phyloP scores from a whole-genome alignment of 2,329 filamentous ascomycete species.

The Phialocephala sp. region DNA sequence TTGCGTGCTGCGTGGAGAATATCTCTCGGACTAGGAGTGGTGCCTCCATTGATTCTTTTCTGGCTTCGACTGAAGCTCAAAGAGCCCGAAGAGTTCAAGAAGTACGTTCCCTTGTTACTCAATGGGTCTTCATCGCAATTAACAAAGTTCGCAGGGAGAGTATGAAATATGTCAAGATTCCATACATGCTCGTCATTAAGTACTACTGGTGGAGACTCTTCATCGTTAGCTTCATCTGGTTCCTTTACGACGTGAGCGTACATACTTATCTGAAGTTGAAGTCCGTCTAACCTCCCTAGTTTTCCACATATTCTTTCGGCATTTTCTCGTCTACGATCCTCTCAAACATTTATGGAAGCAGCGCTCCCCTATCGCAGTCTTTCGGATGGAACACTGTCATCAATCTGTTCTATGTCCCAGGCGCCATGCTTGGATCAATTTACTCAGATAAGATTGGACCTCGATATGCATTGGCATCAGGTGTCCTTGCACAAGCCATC shows the following conservation, averaged over 20 bases:
- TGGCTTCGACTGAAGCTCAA: conserved; percentile 74
- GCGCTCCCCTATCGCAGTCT: conserved; percentile 70
- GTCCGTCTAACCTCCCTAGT: conserved; percentile 49
- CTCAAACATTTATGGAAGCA: conserved; percentile 62
- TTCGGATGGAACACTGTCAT: conserved; percentile 91
- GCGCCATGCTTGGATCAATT: conserved; percentile 78
- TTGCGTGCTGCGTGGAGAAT: conserved; percentile 81
- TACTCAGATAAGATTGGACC: conserved; percentile 81
- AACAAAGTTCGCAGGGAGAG: conserved; percentile 38
- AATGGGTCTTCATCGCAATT: conserved; percentile 4
- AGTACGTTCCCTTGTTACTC: conserved; percentile 26
- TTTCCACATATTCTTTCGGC: conserved; percentile 82
- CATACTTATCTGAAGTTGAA: not conserved
- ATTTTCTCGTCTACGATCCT: conserved; percentile 85
- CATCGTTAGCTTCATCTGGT: conserved; percentile 79
- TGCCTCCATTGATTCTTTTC: conserved; percentile 77
- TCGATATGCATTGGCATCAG: conserved; percentile 72
- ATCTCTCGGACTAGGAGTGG: conserved; percentile 75
- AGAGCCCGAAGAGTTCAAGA: conserved; percentile 78
- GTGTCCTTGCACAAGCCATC: conserved; percentile 74
- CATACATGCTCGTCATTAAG: conserved; percentile 59
- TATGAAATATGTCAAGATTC: conserved; percentile 53
- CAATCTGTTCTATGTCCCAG: conserved; percentile 88
- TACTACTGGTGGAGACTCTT: conserved; percentile 79
- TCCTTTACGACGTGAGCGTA: conserved; percentile 70